Conservation (phyloP, 2,329 filamentous ascomycete genomes). For the Geosmithia putterillii region DNA sequence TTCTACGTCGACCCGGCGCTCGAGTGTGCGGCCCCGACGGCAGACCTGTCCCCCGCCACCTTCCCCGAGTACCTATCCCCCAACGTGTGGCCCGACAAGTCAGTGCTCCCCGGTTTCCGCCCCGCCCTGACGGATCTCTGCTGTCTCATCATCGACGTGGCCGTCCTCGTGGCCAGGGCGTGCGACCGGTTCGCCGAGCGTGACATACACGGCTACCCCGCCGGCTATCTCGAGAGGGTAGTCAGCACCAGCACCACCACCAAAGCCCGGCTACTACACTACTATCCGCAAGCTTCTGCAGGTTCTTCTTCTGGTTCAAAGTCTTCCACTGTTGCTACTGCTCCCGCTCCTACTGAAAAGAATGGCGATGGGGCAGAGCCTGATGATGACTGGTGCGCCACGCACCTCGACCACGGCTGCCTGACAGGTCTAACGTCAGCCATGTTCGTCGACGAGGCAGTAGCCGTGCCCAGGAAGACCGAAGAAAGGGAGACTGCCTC, state of each 20-base stretch:
- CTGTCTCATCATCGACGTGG: constrained; percentile 76
- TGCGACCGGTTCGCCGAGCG: constrained; percentile 76
- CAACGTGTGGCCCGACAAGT: constrained; percentile 68
- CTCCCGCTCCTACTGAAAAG: no score
- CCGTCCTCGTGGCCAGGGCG: constrained; percentile 75
- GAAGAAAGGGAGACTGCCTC: no score
- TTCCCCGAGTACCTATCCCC: constrained; percentile 83
- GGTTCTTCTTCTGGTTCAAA: constrained; percentile 8
- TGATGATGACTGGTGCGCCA: constrained; percentile 91
- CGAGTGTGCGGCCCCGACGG: constrained; percentile 48
- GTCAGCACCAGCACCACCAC: constrained; percentile 78
- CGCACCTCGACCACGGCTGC: constrained; percentile 83
- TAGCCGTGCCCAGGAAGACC: constrained; percentile 15
- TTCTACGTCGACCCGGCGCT: constrained; percentile 57
- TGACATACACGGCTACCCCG: constrained; percentile 59
- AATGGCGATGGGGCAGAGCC: constrained; percentile 10
- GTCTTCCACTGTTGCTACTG: no score
- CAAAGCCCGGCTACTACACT: constrained; percentile 86
- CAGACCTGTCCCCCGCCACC: constrained; percentile 42
- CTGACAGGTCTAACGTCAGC: constrained; percentile 87
- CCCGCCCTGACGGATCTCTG: constrained; percentile 64
- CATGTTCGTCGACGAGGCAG: constrained; percentile 82
- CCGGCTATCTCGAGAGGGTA: constrained; percentile 73
- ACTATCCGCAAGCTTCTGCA: constrained; percentile 56
- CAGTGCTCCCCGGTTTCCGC: constrained; percentile 63